Percentiles rank a stretch among this genome's conserved stretches.
Evolutionary conservation across 352 stramenopile species (phyloP).

Genomic region (Albugo candida): DNA sequence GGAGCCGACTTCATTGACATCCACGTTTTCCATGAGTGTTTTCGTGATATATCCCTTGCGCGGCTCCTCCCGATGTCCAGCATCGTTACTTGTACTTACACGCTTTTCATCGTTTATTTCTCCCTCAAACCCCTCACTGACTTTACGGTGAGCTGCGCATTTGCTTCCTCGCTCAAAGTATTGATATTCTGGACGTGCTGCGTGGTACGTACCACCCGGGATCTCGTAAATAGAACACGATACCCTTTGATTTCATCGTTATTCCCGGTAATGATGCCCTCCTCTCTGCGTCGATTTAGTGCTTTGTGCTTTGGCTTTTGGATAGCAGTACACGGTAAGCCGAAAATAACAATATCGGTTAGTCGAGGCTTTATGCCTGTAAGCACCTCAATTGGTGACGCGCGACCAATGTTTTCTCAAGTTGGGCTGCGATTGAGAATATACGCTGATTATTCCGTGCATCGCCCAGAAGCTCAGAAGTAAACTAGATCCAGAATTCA

Average conservation of each 20-base stretch:
- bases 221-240: not conserved
- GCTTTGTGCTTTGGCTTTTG: constrained; percentile 1
- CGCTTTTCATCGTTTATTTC: too few species aligned
- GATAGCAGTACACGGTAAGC: constrained; percentile 7
- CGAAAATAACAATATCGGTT: constrained; percentile 5
- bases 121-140: not conserved
- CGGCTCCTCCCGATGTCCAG: too few species aligned
- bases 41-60: too few species aligned
- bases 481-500: not conserved
- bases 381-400: constrained; percentile 6
- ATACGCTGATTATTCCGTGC: too few species aligned
- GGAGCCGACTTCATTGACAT: too few species aligned
- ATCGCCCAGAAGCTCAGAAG: not conserved
- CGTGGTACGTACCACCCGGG: not conserved
- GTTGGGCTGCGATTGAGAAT: not conserved
- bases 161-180: not conserved
- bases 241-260: not conserved
- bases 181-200: not conserved
- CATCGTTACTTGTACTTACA: too few species aligned
- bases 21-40: too few species aligned
- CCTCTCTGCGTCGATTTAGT: not conserved
- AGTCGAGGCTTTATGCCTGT: not conserved
- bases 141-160: not conserved
- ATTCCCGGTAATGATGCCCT: not conserved
- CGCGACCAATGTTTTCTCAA: constrained; percentile 1